A percentile compares a stretch with the other conserved stretches of the same genome.
Conservation (phyloP, 495 filamentous ascomycete species). For the Penicillium salamii region DNA sequence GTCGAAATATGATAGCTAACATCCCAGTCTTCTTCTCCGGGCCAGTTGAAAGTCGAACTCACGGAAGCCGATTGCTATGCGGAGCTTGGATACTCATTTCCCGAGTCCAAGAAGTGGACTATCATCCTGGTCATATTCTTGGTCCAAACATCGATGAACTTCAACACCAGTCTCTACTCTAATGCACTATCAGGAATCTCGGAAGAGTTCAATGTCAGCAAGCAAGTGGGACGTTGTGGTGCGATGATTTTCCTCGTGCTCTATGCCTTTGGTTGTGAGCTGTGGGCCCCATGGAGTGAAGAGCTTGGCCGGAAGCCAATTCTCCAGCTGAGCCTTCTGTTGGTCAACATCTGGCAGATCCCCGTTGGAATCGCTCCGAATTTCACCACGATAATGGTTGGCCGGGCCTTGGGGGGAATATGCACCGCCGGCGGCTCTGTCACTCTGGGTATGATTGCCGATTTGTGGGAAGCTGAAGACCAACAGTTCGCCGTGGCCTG, state of each 20-base stretch:
- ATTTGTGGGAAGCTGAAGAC: constrained; percentile 64
- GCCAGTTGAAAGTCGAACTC: too few species aligned
- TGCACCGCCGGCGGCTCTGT: constrained; percentile 71
- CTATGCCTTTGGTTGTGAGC: constrained; percentile 72
- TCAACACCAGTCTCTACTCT: constrained; percentile 67
- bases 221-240: constrained; percentile 55
- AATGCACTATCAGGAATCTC: constrained; percentile 57
- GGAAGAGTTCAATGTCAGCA: constrained; percentile 53
- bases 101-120: constrained; percentile 63
- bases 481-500: constrained; percentile 61
- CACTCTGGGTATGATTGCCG: constrained; percentile 70
- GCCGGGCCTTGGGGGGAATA: constrained; percentile 60
- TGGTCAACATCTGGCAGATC: constrained; percentile 68
- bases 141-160: constrained; percentile 74
- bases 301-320: constrained; percentile 64
- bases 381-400: constrained; percentile 56
- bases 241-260: constrained; percentile 61
- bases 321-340: constrained; percentile 57
- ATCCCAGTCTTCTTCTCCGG: too few species aligned
- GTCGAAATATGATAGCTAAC: too few species aligned
- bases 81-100: constrained; percentile 57
- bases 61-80: too few species aligned
- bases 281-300: constrained; percentile 74
- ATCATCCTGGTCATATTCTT: constrained; percentile 66
- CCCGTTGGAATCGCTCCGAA: constrained; percentile 67